A percentile compares a stretch with the other conserved stretches of the same genome.
These are phyloP conservation scores for Irpex rosettiformis DNA, from an alignment of 1,284 basidiomycete species.

Conservation along the genomic window DNA sequence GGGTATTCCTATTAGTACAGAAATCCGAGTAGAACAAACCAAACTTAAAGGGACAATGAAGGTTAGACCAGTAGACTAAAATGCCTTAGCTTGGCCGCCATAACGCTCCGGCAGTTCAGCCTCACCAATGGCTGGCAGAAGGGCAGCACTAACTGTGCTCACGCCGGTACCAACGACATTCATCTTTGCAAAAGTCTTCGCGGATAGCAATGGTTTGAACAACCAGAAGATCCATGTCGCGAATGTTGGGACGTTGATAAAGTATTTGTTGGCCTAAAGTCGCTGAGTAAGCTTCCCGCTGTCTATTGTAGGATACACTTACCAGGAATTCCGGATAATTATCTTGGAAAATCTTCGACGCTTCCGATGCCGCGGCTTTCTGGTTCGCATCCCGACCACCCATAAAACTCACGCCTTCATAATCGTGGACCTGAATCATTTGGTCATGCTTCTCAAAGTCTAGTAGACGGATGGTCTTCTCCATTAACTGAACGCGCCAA, in stretches of 20 bases:
- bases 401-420: constrained; percentile 61
- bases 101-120: constrained; percentile 63
- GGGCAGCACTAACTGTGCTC: constrained; percentile 51
- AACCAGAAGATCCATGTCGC: constrained; percentile 79
- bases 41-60: background rate
- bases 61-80: constrained; percentile 7
- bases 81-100: constrained; percentile 47
- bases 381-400: constrained; percentile 58
- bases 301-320: constrained; percentile 30
- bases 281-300: too few species aligned
- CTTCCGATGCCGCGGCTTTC: constrained; percentile 70
- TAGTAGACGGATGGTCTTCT: constrained; percentile 56
- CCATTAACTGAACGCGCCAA: constrained; percentile 77
- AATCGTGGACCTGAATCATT: constrained; percentile 76
- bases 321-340: constrained; percentile 79
- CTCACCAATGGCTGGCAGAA: constrained; percentile 50
- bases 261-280: constrained; percentile 63
- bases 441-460: constrained; percentile 75
- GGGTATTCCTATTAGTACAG: background rate
- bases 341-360: constrained; percentile 64
- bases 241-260: constrained; percentile 72
- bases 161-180: constrained; percentile 65
- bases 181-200: constrained; percentile 74
- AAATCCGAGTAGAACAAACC: background rate
- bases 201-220: constrained; percentile 71